phyloP scores from a whole-genome alignment of 441 rosid genomes.

The Theobroma grandiflorum region DNA sequence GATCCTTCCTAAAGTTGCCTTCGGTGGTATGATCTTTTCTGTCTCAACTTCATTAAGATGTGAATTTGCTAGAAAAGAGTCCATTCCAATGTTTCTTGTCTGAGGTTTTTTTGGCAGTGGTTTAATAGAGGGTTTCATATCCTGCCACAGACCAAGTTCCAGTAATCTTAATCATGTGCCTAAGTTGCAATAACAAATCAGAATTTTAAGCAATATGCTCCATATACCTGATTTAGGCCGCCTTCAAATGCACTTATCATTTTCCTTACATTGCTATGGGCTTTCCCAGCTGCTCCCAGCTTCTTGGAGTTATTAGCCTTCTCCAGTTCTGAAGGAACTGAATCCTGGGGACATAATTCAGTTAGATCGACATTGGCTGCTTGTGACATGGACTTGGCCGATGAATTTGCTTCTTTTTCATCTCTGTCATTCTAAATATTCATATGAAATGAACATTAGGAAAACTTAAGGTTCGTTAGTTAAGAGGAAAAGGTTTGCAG shows the following conservation, averaged over 20 bases:
- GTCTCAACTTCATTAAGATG: conserved; percentile 25
- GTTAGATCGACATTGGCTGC: conserved; percentile 23
- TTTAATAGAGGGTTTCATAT: conserved; percentile 41
- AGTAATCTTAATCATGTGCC: conserved; percentile 12
- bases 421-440: conserved; percentile 53
- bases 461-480: conserved; percentile 24
- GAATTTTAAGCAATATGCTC: conserved; percentile 21
- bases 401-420: conserved; percentile 38
- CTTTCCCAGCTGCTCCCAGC: conserved; percentile 43
- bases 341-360: conserved; percentile 24
- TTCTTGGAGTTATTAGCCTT: conserved; percentile 37
- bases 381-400: conserved; percentile 24
- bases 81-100: conserved; percentile 37
- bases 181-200: background rate
- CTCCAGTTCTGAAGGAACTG: conserved; percentile 28
- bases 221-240: conserved; percentile 66
- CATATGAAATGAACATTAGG: conserved; percentile 43
- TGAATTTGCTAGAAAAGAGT: conserved; percentile 33
- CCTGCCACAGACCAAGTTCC: conserved; percentile 48
- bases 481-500: conserved; percentile 28
- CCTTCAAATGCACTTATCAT: conserved; percentile 82
- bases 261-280: conserved; percentile 68
- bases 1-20: conserved; percentile 18
- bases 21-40: conserved; percentile 25
- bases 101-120: conserved; percentile 42